Conservation (phyloP, 495 filamentous ascomycete species). For the Margaritispora aquatica region DNA sequence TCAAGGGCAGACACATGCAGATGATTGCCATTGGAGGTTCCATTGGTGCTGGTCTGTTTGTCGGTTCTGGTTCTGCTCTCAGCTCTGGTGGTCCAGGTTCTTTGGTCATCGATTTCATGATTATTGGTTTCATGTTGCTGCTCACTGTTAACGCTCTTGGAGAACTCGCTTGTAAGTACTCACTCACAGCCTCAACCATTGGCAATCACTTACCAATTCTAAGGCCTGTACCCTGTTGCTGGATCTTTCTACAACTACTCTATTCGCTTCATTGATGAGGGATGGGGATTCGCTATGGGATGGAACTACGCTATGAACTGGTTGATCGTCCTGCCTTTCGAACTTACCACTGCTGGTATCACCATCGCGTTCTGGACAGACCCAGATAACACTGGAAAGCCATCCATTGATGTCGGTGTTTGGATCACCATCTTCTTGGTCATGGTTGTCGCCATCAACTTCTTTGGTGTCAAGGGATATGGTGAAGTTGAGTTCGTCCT, state of each 20-base stretch:
- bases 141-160: conserved; percentile 89
- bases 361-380: conserved; percentile 53
- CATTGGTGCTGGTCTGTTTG: conserved; percentile 93
- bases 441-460: conserved; percentile 68
- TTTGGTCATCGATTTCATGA: conserved; percentile 76
- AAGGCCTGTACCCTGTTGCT: conserved; percentile 51
- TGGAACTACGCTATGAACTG: conserved; percentile 67
- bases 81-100: conserved; percentile 77
- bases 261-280: conserved; percentile 71
- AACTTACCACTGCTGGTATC: conserved; percentile 45
- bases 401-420: conserved; percentile 46
- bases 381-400: conserved; percentile 42
- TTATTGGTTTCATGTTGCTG: conserved; percentile 87
- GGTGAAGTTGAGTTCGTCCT: conserved; percentile 89
- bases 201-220: conserved; percentile 61
- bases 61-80: conserved; percentile 76
- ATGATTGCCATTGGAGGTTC: conserved; percentile 65
- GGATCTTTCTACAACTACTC: conserved; percentile 64
- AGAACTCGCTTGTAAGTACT: conserved; percentile 74
- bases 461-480: conserved; percentile 81
- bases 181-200: conserved; percentile 9
- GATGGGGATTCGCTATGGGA: conserved; percentile 78
- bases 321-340: conserved; percentile 49
- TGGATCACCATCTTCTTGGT: conserved; percentile 71
- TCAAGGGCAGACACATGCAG: conserved; percentile 43